Conservation (phyloP, 495 filamentous ascomycete species). For the Aspergillus bridgeri region DNA sequence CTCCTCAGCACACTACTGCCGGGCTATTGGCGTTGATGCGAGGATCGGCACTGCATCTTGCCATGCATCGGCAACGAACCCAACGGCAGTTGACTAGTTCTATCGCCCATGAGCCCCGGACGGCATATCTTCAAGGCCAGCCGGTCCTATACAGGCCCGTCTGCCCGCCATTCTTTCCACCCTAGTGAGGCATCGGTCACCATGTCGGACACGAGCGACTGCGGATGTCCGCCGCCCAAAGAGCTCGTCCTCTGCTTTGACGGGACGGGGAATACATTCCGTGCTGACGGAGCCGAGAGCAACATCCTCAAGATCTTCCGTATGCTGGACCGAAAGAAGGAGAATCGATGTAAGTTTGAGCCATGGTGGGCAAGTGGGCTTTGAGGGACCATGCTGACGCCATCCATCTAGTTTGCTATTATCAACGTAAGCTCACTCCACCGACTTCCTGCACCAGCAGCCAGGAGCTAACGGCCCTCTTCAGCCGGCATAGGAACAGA, state of each 20-base stretch:
- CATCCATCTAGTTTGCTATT: slow-evolving; percentile 16
- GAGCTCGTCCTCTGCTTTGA: slow-evolving; percentile 35
- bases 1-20: not conserved
- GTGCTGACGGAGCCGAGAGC: slow-evolving; percentile 23
- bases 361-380: not conserved
- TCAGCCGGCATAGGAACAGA: slow-evolving; percentile 22
- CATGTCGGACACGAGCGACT: not conserved
- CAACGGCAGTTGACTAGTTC: not conserved
- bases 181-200: not conserved
- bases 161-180: not conserved
- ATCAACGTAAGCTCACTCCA: slow-evolving; percentile 15
- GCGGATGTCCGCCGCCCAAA: not conserved
- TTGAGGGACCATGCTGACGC: not conserved
- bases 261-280: slow-evolving; percentile 34
- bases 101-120: not conserved
- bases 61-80: not conserved
- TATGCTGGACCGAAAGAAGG: slow-evolving; percentile 23
- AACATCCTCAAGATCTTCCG: slow-evolving; percentile 36
- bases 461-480: not conserved
- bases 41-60: not conserved
- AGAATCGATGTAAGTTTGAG: slow-evolving; percentile 12
- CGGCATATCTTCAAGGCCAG: not conserved
- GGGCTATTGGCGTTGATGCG: not conserved
- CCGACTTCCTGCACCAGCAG: not conserved
- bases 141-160: not conserved